phyloP scores from a whole-genome alignment of 768 basidiomycete species.

The Podaxis sp. region DNA sequence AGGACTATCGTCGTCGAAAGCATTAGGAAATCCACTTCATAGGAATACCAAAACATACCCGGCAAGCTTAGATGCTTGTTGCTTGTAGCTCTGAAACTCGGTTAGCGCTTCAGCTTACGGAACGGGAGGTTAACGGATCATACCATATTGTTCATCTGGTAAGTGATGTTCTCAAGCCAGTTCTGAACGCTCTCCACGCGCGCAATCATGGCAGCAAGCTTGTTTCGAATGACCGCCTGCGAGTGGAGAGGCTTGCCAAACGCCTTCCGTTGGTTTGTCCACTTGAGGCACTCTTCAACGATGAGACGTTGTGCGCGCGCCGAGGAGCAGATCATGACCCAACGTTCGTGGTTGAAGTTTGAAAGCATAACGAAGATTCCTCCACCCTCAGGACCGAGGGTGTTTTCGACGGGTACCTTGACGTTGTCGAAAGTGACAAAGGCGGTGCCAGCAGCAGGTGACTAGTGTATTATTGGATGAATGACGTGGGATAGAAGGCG shows the following conservation, averaged over 20 bases:
- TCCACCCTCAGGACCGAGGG: constrained; percentile 73
- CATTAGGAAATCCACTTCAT: constrained; percentile 3
- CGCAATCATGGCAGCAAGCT: constrained; percentile 78
- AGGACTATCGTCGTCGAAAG: constrained; percentile 34
- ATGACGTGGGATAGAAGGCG: neutral
- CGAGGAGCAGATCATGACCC: constrained; percentile 81
- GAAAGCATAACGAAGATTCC: constrained; percentile 57
- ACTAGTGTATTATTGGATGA: constrained; percentile 27
- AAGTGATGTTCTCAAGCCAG: constrained; percentile 82
- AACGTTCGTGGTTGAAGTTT: constrained; percentile 95
- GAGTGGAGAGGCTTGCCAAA: constrained; percentile 85
- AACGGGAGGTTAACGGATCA: neutral
- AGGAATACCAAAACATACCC: constrained; percentile 38
- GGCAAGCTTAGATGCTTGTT: constrained; percentile 71
- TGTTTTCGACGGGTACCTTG: constrained; percentile 80
- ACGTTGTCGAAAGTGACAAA: constrained; percentile 76
- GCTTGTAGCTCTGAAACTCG: constrained; percentile 52
- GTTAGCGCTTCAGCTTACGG: neutral
- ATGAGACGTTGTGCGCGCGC: constrained; percentile 58
- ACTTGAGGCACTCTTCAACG: constrained; percentile 27
- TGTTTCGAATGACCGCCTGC: constrained; percentile 84
- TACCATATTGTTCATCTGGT: constrained; percentile 84
- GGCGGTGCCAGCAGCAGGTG: constrained; percentile 78
- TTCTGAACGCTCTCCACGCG: constrained; percentile 64
- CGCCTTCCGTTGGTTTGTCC: constrained; percentile 83